Percentiles rank a stretch among this genome's conserved stretches.
These are phyloP conservation scores for Amphirosellinia nigrospora DNA, from an alignment of 495 filamentous ascomycete genomes.

Conservation along the genomic window DNA sequence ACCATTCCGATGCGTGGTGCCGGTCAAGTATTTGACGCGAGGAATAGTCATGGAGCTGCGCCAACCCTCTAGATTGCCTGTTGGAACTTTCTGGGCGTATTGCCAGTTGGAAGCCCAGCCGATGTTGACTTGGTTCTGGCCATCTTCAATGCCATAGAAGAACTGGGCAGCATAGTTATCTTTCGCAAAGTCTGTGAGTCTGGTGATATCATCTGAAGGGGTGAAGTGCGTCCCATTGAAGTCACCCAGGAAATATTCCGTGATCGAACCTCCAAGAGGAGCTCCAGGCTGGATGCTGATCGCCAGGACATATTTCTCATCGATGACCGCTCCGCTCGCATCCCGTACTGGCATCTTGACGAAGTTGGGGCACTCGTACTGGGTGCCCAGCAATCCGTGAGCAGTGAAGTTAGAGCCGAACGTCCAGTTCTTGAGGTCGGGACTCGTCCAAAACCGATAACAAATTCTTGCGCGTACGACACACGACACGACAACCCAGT, in stretches of 20 bases:
- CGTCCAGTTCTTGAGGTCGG: slow-evolving; percentile 60
- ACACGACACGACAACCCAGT: slow-evolving; percentile 61
- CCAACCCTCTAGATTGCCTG: slow-evolving; percentile 55
- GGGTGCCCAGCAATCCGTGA: slow-evolving; percentile 57
- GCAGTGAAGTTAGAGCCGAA: slow-evolving; percentile 61
- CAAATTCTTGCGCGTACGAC: slow-evolving; percentile 56
- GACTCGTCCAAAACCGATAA: slow-evolving; percentile 59
- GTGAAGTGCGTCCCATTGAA: slow-evolving; percentile 60
- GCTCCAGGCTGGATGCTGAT: slow-evolving; percentile 64
- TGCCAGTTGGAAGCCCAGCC: slow-evolving; percentile 70
- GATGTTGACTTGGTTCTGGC: slow-evolving; percentile 51
- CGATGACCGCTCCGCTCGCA: slow-evolving; percentile 11
- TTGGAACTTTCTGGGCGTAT: slow-evolving; percentile 58
- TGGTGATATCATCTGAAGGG: slow-evolving; percentile 46
- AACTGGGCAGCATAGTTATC: slow-evolving; percentile 64
- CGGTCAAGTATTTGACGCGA: slow-evolving; percentile 47
- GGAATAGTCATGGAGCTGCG: slow-evolving; percentile 59
- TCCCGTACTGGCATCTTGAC: slow-evolving; percentile 48
- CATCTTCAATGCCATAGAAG: slow-evolving; percentile 54
- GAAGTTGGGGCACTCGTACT: slow-evolving; percentile 65
- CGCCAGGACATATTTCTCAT: slow-evolving; percentile 48
- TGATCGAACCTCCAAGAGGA: slow-evolving; percentile 59
- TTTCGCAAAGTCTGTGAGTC: slow-evolving; percentile 60
- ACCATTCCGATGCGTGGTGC: slow-evolving; percentile 51
- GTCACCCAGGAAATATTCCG: slow-evolving; percentile 55